Evolutionary conservation across 768 basidiomycete species (phyloP).

Genomic region (Leccinum longicurvipes): DNA sequence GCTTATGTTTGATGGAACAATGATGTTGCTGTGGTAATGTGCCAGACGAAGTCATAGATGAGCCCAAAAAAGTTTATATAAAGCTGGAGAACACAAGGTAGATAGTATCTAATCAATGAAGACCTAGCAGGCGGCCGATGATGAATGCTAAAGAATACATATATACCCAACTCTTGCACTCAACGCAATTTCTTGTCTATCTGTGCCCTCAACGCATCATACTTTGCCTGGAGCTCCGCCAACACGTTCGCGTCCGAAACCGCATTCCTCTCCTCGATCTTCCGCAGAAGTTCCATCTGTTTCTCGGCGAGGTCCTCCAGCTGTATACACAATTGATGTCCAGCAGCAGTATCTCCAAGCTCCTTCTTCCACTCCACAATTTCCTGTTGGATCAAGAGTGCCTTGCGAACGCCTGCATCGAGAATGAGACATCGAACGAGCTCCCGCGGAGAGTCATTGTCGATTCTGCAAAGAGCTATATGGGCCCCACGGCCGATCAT

Average conservation of each 20-base stretch:
- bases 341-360: neutral
- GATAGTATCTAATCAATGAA: neutral
- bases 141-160: neutral
- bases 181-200: neutral
- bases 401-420: slow-evolving; percentile 10
- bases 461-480: slow-evolving; percentile 2
- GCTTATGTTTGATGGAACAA: neutral
- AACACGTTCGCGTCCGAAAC: neutral
- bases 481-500: slow-evolving; percentile 5
- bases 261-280: neutral
- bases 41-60: too few relatives aligned
- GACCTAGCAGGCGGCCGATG: neutral
- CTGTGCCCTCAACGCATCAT: neutral
- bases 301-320: neutral
- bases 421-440: slow-evolving; percentile 7
- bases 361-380: neutral
- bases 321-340: neutral
- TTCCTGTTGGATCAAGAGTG: slow-evolving; percentile 4
- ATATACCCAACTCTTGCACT: neutral
- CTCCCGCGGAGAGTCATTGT: slow-evolving; percentile 1
- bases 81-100: too few relatives aligned
- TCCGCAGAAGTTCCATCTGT: neutral
- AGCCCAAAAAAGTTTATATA: too few relatives aligned
- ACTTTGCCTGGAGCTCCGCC: neutral
- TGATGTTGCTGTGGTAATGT: neutral